Evolutionary conservation across 108 stramenopile species (phyloP), one percentile per base, ranked within the genome.

Genomic region (Mediolabrus comicus): DNA sequence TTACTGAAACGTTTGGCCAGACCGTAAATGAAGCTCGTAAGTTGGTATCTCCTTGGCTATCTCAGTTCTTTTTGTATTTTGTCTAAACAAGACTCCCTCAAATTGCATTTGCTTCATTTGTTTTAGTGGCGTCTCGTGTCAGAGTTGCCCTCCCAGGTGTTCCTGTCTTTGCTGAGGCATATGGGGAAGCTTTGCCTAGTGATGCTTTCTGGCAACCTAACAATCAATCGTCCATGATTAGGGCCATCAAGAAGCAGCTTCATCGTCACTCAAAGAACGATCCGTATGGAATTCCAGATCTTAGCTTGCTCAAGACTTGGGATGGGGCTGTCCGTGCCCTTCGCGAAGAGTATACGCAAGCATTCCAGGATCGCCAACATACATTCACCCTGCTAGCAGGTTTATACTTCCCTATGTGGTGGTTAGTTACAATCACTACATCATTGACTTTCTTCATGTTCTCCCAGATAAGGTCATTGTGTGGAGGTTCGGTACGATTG

Each of bases 1-100:
- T 72, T 5, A 81, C 83, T 0, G 83, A 84, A 56, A 84, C 83
- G 4, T 84, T 84, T 74, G 83, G 83, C 7, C 83, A 84, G 55
- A 84, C 83, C 25, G 83, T 84, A 38, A 84, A 84, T 30, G 83
- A 84, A 35, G 83, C 83, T 17, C 63, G 77, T 16, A n/a, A n/a
- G n/a, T n/a, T n/a, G n/a, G n/a, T n/a, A n/a, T n/a, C n/a, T n/a
- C n/a, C n/a, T n/a, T n/a, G n/a, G n/a, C n/a, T n/a, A n/a, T n/a
- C n/a, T n/a, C n/a, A n/a, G n/a, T n/a, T n/a, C n/a, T n/a, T n/a
- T n/a, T n/a, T n/a, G n/a, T n/a, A n/a, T n/a, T n/a, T n/a, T n/a
- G n/a, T n/a, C n/a, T n/a, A n/a, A n/a, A n/a, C n/a, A n/a, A n/a
- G n/a, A n/a, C n/a, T n/a, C n/a, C n/a, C n/a, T n/a, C n/a, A n/a